Evolutionary conservation across 192 early-diverging fungal genomes (phyloP).

Genomic region (Coemansia sp.): DNA sequence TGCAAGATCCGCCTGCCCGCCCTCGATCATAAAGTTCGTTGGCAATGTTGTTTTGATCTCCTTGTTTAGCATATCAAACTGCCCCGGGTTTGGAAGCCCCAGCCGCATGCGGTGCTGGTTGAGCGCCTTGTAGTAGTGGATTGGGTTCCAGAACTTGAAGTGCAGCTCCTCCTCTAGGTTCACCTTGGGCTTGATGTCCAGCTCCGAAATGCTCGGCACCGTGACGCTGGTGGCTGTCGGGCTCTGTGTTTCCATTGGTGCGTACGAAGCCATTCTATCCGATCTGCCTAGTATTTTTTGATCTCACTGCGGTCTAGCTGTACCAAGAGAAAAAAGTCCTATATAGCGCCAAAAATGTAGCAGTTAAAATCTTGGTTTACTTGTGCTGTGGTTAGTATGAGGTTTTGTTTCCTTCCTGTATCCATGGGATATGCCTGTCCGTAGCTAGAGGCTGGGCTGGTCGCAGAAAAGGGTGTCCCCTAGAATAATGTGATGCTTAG

Average conservation of each 20-base stretch:
- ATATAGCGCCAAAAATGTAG: slow-evolving; percentile 1
- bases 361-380: neutral
- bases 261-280: slow-evolving; percentile 28
- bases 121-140: slow-evolving; percentile 51
- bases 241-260: slow-evolving; percentile 15
- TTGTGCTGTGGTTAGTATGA: neutral
- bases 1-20: slow-evolving; percentile 90
- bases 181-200: slow-evolving; percentile 32
- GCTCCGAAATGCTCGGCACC: slow-evolving; percentile 20
- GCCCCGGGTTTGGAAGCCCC: slow-evolving; percentile 51
- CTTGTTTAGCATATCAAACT: slow-evolving; percentile 50
- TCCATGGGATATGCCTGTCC: neutral
- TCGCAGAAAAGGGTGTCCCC: too few relatives aligned
- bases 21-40: slow-evolving; percentile 90
- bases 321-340: neutral
- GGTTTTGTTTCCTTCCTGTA: neutral
- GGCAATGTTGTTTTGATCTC: slow-evolving; percentile 68
- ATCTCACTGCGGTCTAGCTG: slow-evolving; percentile 2
- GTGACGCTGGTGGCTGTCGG: slow-evolving; percentile 9
- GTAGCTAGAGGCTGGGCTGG: neutral
- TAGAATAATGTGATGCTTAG: neutral
- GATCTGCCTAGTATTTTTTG: neutral
- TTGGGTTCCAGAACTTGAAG: slow-evolving; percentile 57
- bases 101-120: slow-evolving; percentile 53
- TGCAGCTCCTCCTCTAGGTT: slow-evolving; percentile 52